Percentiles rank a stretch among this genome's conserved stretches.
These are phyloP conservation scores for Pyrenophora teres DNA, from an alignment of 2,329 filamentous ascomycete species.

Conservation along the genomic window DNA sequence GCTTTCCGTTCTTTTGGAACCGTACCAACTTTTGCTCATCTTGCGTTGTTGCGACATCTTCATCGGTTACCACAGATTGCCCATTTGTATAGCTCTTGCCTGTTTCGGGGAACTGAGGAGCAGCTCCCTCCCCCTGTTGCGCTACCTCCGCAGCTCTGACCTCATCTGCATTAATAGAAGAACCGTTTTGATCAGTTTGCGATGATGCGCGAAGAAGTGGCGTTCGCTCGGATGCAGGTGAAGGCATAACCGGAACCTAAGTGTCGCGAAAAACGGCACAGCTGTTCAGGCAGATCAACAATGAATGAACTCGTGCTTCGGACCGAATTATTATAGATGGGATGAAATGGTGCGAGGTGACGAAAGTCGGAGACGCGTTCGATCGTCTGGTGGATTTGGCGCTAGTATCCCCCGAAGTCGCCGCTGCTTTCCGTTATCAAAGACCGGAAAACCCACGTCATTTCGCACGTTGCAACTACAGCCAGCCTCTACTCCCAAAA, in stretches of 20 bases:
- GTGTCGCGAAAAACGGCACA: neutral
- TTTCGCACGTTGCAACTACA: neutral
- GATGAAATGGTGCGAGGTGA: neutral
- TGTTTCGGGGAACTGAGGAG: slow-evolving; percentile 27
- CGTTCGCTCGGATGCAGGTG: slow-evolving; percentile 37
- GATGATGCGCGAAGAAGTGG: slow-evolving; percentile 34
- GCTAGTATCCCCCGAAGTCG: slow-evolving; percentile 23
- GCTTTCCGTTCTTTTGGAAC: slow-evolving; percentile 40
- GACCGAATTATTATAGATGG: neutral
- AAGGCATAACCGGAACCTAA: slow-evolving; percentile 15
- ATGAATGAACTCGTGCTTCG: neutral
- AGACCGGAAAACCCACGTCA: neutral
- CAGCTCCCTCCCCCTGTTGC: slow-evolving; percentile 30
- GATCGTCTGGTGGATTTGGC: neutral
- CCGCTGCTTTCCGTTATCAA: slow-evolving; percentile 13
- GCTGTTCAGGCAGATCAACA: neutral
- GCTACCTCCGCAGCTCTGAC: slow-evolving; percentile 27
- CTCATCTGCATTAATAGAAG: slow-evolving; percentile 30
- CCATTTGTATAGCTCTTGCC: slow-evolving; percentile 32
- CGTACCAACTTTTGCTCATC: slow-evolving; percentile 28
- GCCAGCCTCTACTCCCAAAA: too few species aligned
- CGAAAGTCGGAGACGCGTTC: slow-evolving; percentile 3
- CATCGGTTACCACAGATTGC: slow-evolving; percentile 31
- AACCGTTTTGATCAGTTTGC: slow-evolving; percentile 18
- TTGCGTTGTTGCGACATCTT: slow-evolving; percentile 20